Evolutionary conservation across 2,329 filamentous ascomycete genomes (phyloP), one percentile per base, ranked within the genome.

Genomic region (Colletotrichum salicis): DNA sequence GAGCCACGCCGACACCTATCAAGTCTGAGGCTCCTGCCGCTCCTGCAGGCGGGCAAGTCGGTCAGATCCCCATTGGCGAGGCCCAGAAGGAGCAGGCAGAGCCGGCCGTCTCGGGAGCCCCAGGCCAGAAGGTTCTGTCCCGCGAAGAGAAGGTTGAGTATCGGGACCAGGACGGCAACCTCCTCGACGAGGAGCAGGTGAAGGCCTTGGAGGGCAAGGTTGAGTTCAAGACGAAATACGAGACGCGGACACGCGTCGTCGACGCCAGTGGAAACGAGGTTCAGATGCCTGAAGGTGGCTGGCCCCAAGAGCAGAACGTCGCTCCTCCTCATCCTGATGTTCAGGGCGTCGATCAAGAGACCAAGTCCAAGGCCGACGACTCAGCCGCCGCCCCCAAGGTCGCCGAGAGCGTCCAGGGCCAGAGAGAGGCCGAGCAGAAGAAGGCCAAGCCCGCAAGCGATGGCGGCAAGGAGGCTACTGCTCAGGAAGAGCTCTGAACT

Each of bases 191-290:
- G 66, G 93, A 95, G 78, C 90, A 97, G 80, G 95, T 99, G 71
- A 90, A 93, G 78, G 90, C 89, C 24, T 89, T 99, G 37, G 90
- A 96, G 81, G 96, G 96, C 78, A 97, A 97, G 83, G 95, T 98
- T 71, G 94, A 94, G 78, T 98, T 99, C 84, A 92, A 97, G 84
- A 98, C 96, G 13, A 93, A 92, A 76, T 98, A 98, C 80, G 96
- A 98, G 86, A 98, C 96, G n/a, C 90, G 93, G 75, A 98, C 95
- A 10, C 92, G 94, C 70, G 83, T 98, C 67, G 87, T 97, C 52
- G 94, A 97, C 81, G 89, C 89, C 64, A 81, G 90, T 55, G 96
- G 95, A 71, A 94, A 95, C 75, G 93, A 97, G 79, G 83, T 97
- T n/a, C 80, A 81, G 12, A 76, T 81, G 41, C 83, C 84, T 15